Evolutionary conservation across 305 asterid genomes (phyloP).

Genomic region (Fraxinus nigra): DNA sequence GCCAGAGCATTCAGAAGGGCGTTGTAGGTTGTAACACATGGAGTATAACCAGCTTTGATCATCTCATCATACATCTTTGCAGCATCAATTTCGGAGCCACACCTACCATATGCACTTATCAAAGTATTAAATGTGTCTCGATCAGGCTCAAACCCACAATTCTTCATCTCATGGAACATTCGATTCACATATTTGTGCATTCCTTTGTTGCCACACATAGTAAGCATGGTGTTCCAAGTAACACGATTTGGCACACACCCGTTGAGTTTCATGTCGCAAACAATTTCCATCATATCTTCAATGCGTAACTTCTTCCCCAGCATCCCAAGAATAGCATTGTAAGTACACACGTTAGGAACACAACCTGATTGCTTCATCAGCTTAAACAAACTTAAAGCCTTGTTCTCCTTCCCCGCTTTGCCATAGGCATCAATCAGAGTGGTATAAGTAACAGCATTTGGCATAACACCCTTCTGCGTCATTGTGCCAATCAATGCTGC

Average conservation of each 20-base stretch:
- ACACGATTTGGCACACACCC: not conserved
- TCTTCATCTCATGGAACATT: conserved; percentile 80
- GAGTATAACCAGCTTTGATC: conserved; percentile 78
- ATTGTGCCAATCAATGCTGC: conserved; percentile 71
- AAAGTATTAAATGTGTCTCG: conserved; percentile 83
- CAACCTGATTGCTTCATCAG: not conserved
- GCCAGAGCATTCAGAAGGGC: conserved; percentile 87
- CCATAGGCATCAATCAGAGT: conserved; percentile 78
- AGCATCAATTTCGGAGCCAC: conserved; percentile 69
- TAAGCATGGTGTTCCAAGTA: not conserved
- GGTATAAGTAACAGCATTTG: conserved; percentile 85
- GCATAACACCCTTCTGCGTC: conserved; percentile 66
- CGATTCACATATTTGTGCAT: conserved; percentile 38
- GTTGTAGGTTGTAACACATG: conserved; percentile 76
- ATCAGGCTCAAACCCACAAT: conserved; percentile 85
- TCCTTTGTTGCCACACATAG: not conserved
- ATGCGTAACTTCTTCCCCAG: not conserved
- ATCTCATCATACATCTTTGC: conserved; percentile 73
- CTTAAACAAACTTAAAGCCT: not conserved
- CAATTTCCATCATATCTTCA: conserved; percentile 15
- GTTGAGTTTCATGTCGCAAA: conserved; percentile 36
- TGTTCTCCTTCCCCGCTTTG: conserved; percentile 58
- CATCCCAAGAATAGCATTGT: not conserved
- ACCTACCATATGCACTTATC: conserved; percentile 85
- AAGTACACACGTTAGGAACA: conserved; percentile 50